These are phyloP conservation scores for Globomyces pollinis-pini DNA, from an alignment of 192 early-diverging fungal species.

Conservation along the genomic window DNA sequence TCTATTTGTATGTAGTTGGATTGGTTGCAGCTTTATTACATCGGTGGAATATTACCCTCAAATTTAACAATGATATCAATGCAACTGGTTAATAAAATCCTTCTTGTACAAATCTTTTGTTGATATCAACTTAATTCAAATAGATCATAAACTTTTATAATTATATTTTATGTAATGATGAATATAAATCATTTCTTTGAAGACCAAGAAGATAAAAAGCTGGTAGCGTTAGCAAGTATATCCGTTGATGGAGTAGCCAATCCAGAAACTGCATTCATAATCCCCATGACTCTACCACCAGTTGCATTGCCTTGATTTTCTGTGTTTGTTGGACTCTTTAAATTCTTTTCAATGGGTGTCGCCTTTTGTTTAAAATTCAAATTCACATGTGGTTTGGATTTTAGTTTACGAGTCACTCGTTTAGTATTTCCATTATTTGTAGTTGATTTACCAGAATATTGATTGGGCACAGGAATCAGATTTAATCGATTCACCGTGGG, in stretches of 20 bases:
- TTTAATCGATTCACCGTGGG: not conserved
- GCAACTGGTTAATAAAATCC: too few relatives aligned
- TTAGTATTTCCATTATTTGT: not conserved
- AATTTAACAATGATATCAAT: constrained; percentile 11
- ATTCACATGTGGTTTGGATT: not conserved
- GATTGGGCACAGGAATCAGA: not conserved
- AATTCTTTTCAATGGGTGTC: not conserved
- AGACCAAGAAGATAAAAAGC: constrained; percentile 9
- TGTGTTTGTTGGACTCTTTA: not conserved
- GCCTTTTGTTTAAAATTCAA: not conserved
- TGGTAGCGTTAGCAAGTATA: not conserved
- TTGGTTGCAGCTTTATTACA: constrained; percentile 11
- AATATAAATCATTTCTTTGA: too few relatives aligned
- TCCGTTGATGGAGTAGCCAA: not conserved
- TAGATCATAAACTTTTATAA: too few relatives aligned
- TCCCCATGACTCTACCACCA: not conserved
- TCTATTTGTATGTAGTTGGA: constrained; percentile 20
- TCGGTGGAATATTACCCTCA: constrained; percentile 16
- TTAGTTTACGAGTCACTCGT: not conserved
- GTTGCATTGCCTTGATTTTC: not conserved
- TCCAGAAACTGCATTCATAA: constrained; percentile 8
- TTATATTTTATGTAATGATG: too few relatives aligned
- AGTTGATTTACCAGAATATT: not conserved
- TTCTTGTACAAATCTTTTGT: too few relatives aligned
- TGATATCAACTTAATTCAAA: too few relatives aligned